Evolutionary conservation across 2,329 filamentous ascomycete genomes (phyloP).

Genomic region (Coleophoma cylindrospora): DNA sequence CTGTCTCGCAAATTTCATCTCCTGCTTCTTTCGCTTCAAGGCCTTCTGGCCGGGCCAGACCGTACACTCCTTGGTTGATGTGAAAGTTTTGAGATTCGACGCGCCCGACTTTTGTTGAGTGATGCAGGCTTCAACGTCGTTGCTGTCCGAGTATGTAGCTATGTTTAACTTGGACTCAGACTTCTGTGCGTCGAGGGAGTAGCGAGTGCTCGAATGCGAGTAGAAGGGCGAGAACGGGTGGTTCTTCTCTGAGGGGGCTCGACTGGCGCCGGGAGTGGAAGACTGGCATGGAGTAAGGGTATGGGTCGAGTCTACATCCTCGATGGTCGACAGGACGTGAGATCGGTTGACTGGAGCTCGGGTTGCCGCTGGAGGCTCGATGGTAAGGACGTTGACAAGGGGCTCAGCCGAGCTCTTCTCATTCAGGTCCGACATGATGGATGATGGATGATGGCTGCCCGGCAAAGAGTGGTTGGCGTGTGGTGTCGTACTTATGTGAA

Average conservation of each 20-base stretch:
- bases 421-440: neutral
- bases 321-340: conserved; percentile 9
- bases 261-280: neutral
- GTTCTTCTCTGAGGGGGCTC: neutral
- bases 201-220: conserved; percentile 9
- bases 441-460: neutral
- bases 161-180: conserved; percentile 15
- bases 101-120: conserved; percentile 3
- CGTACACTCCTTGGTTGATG: conserved; percentile 36
- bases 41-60: conserved; percentile 57
- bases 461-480: neutral
- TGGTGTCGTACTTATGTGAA: neutral
- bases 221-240: conserved; percentile 15
- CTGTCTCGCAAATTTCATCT: conserved; percentile 48
- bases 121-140: conserved; percentile 15
- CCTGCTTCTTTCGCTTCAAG: conserved; percentile 55
- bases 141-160: conserved; percentile 8
- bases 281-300: conserved; percentile 7
- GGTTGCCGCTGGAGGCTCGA: conserved; percentile 6
- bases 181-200: conserved; percentile 13
- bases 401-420: neutral
- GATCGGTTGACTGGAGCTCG: conserved; percentile 3
- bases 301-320: conserved; percentile 12
- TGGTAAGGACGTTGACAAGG: conserved; percentile 8
- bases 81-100: neutral